A percentile compares a stretch with the other conserved stretches of the same genome.
Conservation (phyloP, 2,329 filamentous ascomycete genomes). For the Fusarium sp. region DNA sequence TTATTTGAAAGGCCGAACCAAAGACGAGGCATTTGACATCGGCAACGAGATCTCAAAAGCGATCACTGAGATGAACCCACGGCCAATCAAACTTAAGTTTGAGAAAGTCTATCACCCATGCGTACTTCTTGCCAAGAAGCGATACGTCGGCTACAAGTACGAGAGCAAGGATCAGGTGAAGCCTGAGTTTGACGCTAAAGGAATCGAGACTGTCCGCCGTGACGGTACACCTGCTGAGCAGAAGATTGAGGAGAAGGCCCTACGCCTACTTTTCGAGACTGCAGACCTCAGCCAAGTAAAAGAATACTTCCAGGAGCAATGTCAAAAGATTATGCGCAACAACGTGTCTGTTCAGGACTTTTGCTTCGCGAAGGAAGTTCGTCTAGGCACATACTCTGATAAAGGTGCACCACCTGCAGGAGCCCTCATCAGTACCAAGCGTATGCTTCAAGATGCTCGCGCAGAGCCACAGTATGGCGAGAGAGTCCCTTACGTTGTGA, state of each 20-base stretch:
- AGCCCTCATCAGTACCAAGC: constrained; percentile 85
- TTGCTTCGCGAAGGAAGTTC: constrained; percentile 93
- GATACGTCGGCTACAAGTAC: constrained; percentile 98
- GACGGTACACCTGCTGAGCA: constrained; percentile 96
- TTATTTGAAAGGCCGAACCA: constrained; percentile 85
- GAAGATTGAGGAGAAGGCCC: constrained; percentile 92
- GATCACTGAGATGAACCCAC: constrained; percentile 89
- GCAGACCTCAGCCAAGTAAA: constrained; percentile 91
- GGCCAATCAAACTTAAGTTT: constrained; percentile 94
- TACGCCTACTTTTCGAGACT: constrained; percentile 90
- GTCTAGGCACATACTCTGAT: constrained; percentile 83
- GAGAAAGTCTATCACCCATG: constrained; percentile 99
- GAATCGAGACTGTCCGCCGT: constrained; percentile 95
- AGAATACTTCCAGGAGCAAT: constrained; percentile 88
- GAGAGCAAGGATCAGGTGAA: constrained; percentile 78
- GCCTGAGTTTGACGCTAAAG: constrained; percentile 96
- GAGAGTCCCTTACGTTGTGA: constrained; percentile 92
- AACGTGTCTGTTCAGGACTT: constrained; percentile 93
- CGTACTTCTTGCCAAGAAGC: constrained; percentile 93
- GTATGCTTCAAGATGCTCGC: constrained; percentile 87
- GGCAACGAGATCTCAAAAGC: constrained; percentile 91
- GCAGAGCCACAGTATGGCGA: constrained; percentile 95
- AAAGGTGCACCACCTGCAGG: constrained; percentile 84
- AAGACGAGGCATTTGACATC: constrained; percentile 89
- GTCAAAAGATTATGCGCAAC: constrained; percentile 90